Percentiles rank a stretch among this genome's conserved stretches.
These are phyloP conservation scores for Boletus rubescentipes DNA, from an alignment of 768 basidiomycete genomes.

Conservation along the genomic window DNA sequence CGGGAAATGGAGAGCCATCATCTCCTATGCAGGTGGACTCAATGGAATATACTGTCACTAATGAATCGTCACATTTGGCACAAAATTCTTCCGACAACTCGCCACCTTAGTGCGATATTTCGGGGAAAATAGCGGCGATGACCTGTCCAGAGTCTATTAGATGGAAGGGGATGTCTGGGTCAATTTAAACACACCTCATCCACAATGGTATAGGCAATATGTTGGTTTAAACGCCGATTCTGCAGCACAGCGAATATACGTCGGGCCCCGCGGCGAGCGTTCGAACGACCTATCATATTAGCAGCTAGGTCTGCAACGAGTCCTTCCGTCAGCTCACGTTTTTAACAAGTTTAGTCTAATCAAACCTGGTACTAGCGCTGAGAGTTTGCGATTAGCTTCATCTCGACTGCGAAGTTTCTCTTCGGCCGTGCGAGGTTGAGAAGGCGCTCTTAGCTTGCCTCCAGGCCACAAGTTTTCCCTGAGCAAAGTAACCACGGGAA, in stretches of 20 bases:
- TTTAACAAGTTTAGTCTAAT: background rate
- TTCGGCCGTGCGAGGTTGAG: slow-evolving; percentile 67
- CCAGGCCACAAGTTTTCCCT: slow-evolving; percentile 82
- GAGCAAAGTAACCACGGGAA: slow-evolving; percentile 64
- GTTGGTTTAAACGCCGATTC: slow-evolving; percentile 92
- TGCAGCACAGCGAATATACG: slow-evolving; percentile 93
- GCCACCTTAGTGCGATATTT: slow-evolving; percentile 23
- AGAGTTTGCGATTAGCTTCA: slow-evolving; percentile 88
- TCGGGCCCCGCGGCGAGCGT: slow-evolving; percentile 89
- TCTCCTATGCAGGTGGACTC: slow-evolving; percentile 19
- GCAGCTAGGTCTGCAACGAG: slow-evolving; percentile 75
- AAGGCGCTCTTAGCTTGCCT: slow-evolving; percentile 65
- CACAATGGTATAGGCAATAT: slow-evolving; percentile 82
- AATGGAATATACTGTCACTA: background rate
- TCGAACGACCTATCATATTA: slow-evolving; percentile 97
- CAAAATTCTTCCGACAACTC: background rate
- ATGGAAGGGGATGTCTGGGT: background rate
- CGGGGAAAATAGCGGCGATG: slow-evolving; percentile 61
- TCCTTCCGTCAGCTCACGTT: background rate
- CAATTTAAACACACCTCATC: slow-evolving; percentile 68
- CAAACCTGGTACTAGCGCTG: slow-evolving; percentile 86
- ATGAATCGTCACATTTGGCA: background rate
- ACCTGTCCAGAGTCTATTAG: slow-evolving; percentile 38
- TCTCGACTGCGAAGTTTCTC: slow-evolving; percentile 81
- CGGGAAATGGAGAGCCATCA: background rate